Evolutionary conservation across 179 eudicot species (phyloP).

Genomic region (Heliamphora pulchella): DNA sequence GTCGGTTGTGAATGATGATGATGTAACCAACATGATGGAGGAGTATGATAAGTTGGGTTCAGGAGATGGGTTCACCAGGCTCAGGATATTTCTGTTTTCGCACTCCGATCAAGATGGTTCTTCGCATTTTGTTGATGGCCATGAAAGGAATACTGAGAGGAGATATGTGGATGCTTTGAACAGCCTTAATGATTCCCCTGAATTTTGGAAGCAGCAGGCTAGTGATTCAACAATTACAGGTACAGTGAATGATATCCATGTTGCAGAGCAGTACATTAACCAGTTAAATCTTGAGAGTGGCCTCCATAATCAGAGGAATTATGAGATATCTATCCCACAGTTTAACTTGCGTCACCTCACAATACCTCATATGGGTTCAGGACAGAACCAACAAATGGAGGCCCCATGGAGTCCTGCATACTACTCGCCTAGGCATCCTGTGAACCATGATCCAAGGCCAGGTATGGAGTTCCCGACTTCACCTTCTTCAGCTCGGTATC

Average conservation of each 20-base stretch:
- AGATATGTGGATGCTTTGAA: conserved; percentile 92
- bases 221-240: conserved; percentile 39
- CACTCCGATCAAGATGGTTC: conserved; percentile 62
- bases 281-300: conserved; percentile 66
- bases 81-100: conserved; percentile 79
- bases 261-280: conserved; percentile 54
- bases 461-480: conserved; percentile 51
- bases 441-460: conserved; percentile 47
- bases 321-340: conserved; percentile 55
- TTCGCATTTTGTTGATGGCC: conserved; percentile 54
- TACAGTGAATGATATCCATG: conserved; percentile 47
- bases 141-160: conserved; percentile 81
- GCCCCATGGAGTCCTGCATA: conserved; percentile 75
- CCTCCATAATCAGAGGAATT: conserved; percentile 56
- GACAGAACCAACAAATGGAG: conserved; percentile 50
- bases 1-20: conserved; percentile 89
- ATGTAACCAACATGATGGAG: conserved; percentile 94
- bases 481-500: conserved; percentile 56
- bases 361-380: conserved; percentile 54
- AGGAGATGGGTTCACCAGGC: conserved; percentile 73
- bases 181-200: conserved; percentile 73
- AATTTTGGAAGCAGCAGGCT: conserved; percentile 37
- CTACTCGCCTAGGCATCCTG: conserved; percentile 69
- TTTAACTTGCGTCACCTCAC: conserved; percentile 57
- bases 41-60: conserved; percentile 92